Percentiles rank a stretch among this genome's conserved stretches.
Evolutionary conservation across 2,329 filamentous ascomycete species (phyloP).

Genomic region (Mollisia scopiformis): DNA sequence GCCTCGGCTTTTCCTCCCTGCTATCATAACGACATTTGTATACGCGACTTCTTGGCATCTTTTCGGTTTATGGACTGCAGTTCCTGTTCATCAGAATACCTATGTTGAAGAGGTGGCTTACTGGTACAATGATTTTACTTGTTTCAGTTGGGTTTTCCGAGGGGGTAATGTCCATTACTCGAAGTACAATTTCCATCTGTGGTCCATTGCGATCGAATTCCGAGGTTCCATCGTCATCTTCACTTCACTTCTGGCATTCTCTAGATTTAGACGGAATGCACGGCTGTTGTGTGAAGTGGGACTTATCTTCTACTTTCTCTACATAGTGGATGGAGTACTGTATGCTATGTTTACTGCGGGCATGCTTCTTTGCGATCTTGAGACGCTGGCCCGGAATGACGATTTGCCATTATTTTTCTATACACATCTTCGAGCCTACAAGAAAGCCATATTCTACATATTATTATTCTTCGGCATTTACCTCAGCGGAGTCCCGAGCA

Average conservation of each 20-base stretch:
- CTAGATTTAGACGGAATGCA: constrained; percentile 54
- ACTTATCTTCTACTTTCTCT: constrained; percentile 68
- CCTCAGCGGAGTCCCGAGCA: constrained; percentile 59
- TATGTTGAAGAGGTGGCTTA: constrained; percentile 28
- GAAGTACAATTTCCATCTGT: constrained; percentile 62
- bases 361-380: constrained; percentile 64
- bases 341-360: constrained; percentile 62
- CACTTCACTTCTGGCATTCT: constrained; percentile 54
- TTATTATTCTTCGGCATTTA: constrained; percentile 55
- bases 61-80: constrained; percentile 30
- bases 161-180: constrained; percentile 59
- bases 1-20: constrained; percentile 48
- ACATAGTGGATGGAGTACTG: constrained; percentile 66
- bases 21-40: constrained; percentile 45
- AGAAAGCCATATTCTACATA: constrained; percentile 52
- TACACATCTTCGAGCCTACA: constrained; percentile 45
- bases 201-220: constrained; percentile 63
- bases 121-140: constrained; percentile 58
- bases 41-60: constrained; percentile 33
- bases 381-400: constrained; percentile 52
- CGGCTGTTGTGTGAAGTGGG: constrained; percentile 56
- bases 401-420: constrained; percentile 54
- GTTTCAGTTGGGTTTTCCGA: constrained; percentile 69
- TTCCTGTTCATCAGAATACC: constrained; percentile 19
- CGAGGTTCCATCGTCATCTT: constrained; percentile 67